Percentiles rank a stretch among this genome's conserved stretches.
phyloP scores from a whole-genome alignment of 78 protist genomes.

The Protostelium mycophagum region DNA sequence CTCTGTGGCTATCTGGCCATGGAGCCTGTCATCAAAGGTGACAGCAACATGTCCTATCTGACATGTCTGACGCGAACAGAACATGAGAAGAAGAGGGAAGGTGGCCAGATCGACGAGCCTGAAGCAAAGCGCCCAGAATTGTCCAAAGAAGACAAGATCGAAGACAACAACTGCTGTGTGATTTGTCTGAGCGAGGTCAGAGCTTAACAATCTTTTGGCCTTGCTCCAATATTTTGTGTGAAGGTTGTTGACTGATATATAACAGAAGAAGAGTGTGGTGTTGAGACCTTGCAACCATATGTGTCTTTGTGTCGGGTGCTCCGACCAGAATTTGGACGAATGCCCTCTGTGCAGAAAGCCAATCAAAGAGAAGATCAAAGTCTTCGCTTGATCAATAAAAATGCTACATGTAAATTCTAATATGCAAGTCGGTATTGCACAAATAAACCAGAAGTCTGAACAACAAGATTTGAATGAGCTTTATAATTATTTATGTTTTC shows the following conservation, averaged over 20 bases:
- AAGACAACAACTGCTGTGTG: background rate
- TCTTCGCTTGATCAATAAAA: background rate
- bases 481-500: too few relatives aligned
- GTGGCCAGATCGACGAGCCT: background rate
- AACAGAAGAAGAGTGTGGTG: background rate
- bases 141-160: background rate
- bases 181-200: background rate
- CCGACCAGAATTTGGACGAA: background rate
- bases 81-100: background rate
- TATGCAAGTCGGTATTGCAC: too few relatives aligned
- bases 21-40: background rate
- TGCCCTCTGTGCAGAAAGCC: background rate
- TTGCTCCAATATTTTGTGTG: too few relatives aligned
- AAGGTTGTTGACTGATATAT: background rate
- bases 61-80: background rate
- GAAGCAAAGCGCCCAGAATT: background rate
- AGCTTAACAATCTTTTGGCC: too few relatives aligned
- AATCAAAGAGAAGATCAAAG: background rate
- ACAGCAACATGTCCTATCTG: background rate
- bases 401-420: too few relatives aligned
- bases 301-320: background rate
- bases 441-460: too few relatives aligned
- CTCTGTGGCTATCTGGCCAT: background rate
- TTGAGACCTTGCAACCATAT: background rate
- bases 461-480: too few relatives aligned